These are phyloP conservation scores for Trichoderma polysporum DNA, from an alignment of 2,329 filamentous ascomycete species.

Conservation along the genomic window DNA sequence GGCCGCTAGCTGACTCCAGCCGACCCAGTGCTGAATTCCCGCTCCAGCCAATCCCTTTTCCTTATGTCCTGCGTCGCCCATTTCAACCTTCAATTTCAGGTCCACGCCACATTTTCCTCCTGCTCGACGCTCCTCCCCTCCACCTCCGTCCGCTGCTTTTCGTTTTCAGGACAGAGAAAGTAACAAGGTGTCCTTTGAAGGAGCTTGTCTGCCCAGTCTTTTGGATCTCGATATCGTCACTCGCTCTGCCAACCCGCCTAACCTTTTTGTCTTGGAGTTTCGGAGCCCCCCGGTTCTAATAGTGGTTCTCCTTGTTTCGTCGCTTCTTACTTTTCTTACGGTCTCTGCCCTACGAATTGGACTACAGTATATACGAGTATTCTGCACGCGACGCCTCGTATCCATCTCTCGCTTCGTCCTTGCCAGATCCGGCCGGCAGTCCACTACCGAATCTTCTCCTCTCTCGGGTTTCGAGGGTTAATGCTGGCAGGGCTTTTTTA, in stretches of 20 bases:
- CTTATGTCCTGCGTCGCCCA: neutral
- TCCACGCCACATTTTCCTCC: slow-evolving; percentile 14
- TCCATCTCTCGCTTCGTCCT: neutral
- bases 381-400: slow-evolving; percentile 12
- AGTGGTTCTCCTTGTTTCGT: neutral
- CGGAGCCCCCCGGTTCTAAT: neutral
- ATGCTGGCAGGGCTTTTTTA: slow-evolving; percentile 11
- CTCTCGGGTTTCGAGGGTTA: neutral
- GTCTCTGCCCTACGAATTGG: neutral
- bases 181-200: neutral
- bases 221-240: slow-evolving; percentile 2
- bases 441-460: neutral
- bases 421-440: neutral
- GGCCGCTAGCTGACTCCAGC: neutral
- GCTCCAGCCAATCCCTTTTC: neutral
- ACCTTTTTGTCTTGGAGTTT: neutral
- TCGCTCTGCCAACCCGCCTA: slow-evolving; percentile 8
- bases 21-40: slow-evolving; percentile 4
- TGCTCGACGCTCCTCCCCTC: neutral
- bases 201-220: neutral
- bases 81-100: slow-evolving; percentile 10
- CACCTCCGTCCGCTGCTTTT: neutral
- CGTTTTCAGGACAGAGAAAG: neutral
- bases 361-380: neutral
- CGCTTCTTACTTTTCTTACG: neutral